Percentiles rank a stretch among this genome's conserved stretches.
Evolutionary conservation across 2,329 filamentous ascomycete species (phyloP).

Genomic region (Xylariaceae sp.): DNA sequence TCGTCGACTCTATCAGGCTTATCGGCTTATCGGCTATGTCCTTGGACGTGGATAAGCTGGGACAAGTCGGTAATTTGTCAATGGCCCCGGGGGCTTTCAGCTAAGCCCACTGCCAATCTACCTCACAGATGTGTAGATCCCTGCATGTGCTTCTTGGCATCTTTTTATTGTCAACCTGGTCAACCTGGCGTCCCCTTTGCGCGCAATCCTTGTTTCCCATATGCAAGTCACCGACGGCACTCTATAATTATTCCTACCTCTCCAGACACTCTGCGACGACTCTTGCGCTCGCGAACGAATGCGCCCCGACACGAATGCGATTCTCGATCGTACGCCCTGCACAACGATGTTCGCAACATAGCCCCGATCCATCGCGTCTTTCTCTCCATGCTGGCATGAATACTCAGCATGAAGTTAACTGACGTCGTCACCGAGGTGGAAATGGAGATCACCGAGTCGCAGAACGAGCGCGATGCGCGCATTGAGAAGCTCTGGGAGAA

Average conservation of each 20-base stretch:
- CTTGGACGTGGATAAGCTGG: neutral
- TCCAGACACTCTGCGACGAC: neutral
- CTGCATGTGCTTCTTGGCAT: slow-evolving; percentile 12
- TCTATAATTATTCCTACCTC: neutral
- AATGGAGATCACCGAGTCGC: slow-evolving; percentile 69
- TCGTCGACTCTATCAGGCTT: slow-evolving; percentile 14
- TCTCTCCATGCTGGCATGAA: slow-evolving; percentile 36
- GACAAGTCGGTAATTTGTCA: slow-evolving; percentile 11
- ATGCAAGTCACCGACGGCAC: slow-evolving; percentile 11
- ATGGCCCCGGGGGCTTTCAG: slow-evolving; percentile 1
- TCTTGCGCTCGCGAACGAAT: slow-evolving; percentile 10
- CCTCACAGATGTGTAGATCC: slow-evolving; percentile 5
- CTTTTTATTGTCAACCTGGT: neutral
- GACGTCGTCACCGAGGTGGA: slow-evolving; percentile 48
- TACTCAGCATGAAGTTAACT: slow-evolving; percentile 41
- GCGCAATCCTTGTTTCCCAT: slow-evolving; percentile 14
- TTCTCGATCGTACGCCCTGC: slow-evolving; percentile 8
- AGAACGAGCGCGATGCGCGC: slow-evolving; percentile 72
- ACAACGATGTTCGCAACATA: slow-evolving; percentile 22
- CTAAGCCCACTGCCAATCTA: slow-evolving; percentile 11
- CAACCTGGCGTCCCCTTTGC: slow-evolving; percentile 16
- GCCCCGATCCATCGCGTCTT: slow-evolving; percentile 20
- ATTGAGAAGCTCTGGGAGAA: slow-evolving; percentile 79
- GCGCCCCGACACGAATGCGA: slow-evolving; percentile 12
- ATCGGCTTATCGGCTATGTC: slow-evolving; percentile 4